Evolutionary conservation across 2,329 filamentous ascomycete genomes (phyloP).

Genomic region (Apiospora arundinis): DNA sequence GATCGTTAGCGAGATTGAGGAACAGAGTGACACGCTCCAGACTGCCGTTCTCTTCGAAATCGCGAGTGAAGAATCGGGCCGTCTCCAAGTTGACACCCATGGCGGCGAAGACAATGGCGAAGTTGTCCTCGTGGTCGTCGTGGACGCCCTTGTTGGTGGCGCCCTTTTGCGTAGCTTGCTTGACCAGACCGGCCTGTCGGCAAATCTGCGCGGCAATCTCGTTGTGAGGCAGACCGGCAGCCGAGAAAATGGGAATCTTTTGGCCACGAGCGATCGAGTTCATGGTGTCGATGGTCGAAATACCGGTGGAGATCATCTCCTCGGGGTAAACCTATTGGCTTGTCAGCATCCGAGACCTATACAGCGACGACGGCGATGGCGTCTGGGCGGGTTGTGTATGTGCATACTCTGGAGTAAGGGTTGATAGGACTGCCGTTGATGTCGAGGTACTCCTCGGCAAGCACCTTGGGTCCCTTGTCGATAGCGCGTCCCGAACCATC

Average conservation of each 20-base stretch:
- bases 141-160: conserved; percentile 91
- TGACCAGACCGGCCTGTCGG: conserved; percentile 92
- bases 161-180: conserved; percentile 63
- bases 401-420: conserved; percentile 87
- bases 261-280: conserved; percentile 97
- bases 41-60: conserved; percentile 99
- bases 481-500: conserved; percentile 97
- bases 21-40: conserved; percentile 97
- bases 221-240: conserved; percentile 97
- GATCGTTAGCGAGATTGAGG: conserved; percentile 98
- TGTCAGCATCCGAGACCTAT: conserved; percentile 28
- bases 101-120: conserved; percentile 98
- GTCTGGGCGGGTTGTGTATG: background rate
- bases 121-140: conserved; percentile 98
- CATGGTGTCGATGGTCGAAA: conserved; percentile 99
- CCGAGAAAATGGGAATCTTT: conserved; percentile 99
- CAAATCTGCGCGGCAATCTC: conserved; percentile 99
- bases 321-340: conserved; percentile 85
- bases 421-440: conserved; percentile 99
- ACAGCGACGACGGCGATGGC: conserved; percentile 13
- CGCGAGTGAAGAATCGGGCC: conserved; percentile 95
- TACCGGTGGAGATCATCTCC: conserved; percentile 99
- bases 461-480: conserved; percentile 97
- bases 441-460: conserved; percentile 97
- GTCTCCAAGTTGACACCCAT: conserved; percentile 99